phyloP scores from a whole-genome alignment of 2,329 filamentous ascomycete species.

The Clonostachys solani region DNA sequence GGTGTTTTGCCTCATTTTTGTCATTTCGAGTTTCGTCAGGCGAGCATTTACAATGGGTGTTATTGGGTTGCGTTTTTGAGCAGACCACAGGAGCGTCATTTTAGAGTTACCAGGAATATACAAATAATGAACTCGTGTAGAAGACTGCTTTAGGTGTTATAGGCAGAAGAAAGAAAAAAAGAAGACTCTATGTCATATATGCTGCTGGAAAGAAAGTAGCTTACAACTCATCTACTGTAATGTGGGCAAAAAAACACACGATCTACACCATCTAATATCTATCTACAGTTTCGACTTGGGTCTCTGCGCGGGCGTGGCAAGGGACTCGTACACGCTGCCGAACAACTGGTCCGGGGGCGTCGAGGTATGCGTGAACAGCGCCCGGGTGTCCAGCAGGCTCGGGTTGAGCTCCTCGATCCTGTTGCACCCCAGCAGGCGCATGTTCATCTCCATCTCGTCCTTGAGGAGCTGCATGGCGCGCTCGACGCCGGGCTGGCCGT shows the following conservation, averaged over 20 bases:
- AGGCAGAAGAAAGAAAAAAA: not conserved
- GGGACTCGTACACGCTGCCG: constrained; percentile 46
- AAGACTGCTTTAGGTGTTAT: too few species aligned
- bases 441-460: constrained; percentile 99
- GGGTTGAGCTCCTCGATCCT: constrained; percentile 75
- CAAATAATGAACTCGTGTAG: not conserved
- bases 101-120: too few species aligned
- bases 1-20: not conserved
- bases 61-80: too few species aligned
- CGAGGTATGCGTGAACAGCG: constrained; percentile 50
- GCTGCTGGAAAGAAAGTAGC: not conserved
- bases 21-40: not conserved
- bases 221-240: not conserved
- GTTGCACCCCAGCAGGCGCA: constrained; percentile 83
- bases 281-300: constrained; percentile 46
- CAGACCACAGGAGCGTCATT: too few species aligned
- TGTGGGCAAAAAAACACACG: constrained; percentile 1
- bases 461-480: constrained; percentile 88
- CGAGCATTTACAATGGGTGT: too few species aligned
- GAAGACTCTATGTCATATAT: not conserved
- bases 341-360: constrained; percentile 45
- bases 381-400: constrained; percentile 73
- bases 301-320: constrained; percentile 47
- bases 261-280: constrained; percentile 9
- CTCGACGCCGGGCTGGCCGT: constrained; percentile 82